Evolutionary conservation across 2,329 filamentous ascomycete species (phyloP).

Genomic region (Ophiostoma ips): DNA sequence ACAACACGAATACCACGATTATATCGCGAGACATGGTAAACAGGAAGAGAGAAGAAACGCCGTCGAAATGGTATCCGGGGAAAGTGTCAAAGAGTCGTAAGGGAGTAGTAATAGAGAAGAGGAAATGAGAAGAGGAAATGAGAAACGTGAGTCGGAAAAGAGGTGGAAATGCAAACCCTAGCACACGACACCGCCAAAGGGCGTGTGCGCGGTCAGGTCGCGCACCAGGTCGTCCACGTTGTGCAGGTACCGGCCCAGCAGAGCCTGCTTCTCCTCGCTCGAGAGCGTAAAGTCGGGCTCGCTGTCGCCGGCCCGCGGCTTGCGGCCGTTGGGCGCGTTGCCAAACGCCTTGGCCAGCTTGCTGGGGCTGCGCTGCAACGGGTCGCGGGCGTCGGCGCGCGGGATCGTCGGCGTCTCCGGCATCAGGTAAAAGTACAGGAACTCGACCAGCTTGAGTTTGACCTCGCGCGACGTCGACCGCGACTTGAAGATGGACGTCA

Average conservation of each 20-base stretch:
- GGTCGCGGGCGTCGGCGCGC: slow-evolving; percentile 23
- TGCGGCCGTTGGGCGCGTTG: slow-evolving; percentile 5
- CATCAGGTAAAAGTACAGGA: slow-evolving; percentile 97
- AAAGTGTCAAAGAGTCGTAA: too few species aligned
- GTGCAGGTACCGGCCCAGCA: slow-evolving; percentile 63
- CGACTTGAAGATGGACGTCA: slow-evolving; percentile 87
- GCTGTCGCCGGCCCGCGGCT: slow-evolving; percentile 5
- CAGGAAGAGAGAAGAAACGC: background rate
- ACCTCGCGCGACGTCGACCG: slow-evolving; percentile 75
- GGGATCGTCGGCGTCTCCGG: slow-evolving; percentile 59
- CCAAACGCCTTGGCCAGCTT: slow-evolving; percentile 49
- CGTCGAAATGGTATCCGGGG: background rate
- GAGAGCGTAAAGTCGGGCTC: slow-evolving; percentile 37
- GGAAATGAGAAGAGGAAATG: background rate
- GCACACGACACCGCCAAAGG: slow-evolving; percentile 50
- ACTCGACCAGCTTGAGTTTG: slow-evolving; percentile 92
- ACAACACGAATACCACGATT: background rate
- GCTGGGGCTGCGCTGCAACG: slow-evolving; percentile 52
- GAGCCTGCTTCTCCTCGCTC: slow-evolving; percentile 68
- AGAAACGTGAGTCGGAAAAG: background rate
- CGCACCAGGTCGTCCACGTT: slow-evolving; percentile 77
- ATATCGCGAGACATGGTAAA: background rate
- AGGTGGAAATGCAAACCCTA: slow-evolving; percentile 19
- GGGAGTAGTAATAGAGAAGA: background rate
- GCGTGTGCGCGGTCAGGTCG: slow-evolving; percentile 66